Evolutionary conservation across 805 yeast genomes (phyloP).

Genomic region (Spathaspora hagerdaliae): DNA sequence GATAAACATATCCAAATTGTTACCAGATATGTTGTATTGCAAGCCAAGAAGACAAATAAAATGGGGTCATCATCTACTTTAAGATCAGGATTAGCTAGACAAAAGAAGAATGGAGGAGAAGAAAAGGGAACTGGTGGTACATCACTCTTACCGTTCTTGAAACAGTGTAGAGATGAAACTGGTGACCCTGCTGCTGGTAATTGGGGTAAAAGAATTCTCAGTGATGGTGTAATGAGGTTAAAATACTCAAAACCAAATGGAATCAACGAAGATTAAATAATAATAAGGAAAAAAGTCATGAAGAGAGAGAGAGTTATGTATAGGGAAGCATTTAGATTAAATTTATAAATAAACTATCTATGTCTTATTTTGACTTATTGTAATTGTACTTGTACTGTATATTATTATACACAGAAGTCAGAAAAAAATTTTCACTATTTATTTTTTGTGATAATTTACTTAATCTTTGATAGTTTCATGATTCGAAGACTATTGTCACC

Average conservation of each 20-base stretch:
- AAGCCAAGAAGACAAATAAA: slow-evolving; percentile 55
- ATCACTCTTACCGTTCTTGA: slow-evolving; percentile 81
- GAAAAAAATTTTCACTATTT: too few relatives aligned
- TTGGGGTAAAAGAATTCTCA: slow-evolving; percentile 79
- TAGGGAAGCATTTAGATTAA: neutral
- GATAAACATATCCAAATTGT: slow-evolving; percentile 93
- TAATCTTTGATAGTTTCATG: neutral
- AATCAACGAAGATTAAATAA: slow-evolving; percentile 34
- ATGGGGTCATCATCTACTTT: slow-evolving; percentile 57
- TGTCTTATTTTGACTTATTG: too few relatives aligned
- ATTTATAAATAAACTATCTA: too few relatives aligned
- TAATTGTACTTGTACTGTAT: too few relatives aligned
- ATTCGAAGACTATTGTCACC: neutral
- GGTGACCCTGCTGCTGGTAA: slow-evolving; percentile 90
- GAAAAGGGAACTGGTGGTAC: slow-evolving; percentile 94
- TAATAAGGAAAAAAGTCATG: neutral
- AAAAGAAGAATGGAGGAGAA: slow-evolving; percentile 44
- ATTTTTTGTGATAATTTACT: too few relatives aligned
- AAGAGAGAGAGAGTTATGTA: neutral
- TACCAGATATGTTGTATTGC: slow-evolving; percentile 78
- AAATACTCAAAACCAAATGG: slow-evolving; percentile 37
- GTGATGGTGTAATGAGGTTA: slow-evolving; percentile 48
- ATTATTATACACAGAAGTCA: too few relatives aligned
- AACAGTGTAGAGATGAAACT: slow-evolving; percentile 94
- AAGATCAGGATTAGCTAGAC: slow-evolving; percentile 64